Evolutionary conservation across 306 rosid genomes (phyloP).

Genomic region (Mimosa bimucronata): DNA sequence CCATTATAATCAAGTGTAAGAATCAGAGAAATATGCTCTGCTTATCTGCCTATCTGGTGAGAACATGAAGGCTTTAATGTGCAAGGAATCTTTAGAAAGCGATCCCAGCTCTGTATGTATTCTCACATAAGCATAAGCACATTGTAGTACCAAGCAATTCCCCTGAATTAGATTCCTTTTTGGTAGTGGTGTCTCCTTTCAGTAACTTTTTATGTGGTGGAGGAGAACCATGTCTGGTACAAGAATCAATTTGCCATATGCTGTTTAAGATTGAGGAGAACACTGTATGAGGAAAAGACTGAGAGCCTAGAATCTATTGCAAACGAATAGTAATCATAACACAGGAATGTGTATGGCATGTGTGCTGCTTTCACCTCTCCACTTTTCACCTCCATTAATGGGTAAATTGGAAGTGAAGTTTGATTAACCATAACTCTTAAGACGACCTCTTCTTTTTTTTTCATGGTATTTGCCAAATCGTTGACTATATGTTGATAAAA

Average conservation of each 20-base stretch:
- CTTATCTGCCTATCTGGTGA: constrained; percentile 29
- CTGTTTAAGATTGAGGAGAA: background rate
- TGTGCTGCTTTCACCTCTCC: constrained; percentile 19
- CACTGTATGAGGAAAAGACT: background rate
- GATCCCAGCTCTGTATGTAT: constrained; percentile 33
- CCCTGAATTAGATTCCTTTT: constrained; percentile 47
- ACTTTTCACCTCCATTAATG: constrained; percentile 12
- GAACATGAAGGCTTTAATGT: constrained; percentile 31
- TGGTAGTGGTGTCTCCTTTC: constrained; percentile 32
- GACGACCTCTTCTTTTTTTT: background rate
- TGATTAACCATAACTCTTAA: background rate
- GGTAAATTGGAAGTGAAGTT: background rate
- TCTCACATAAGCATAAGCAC: constrained; percentile 26
- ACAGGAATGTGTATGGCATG: constrained; percentile 15
- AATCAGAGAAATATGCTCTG: background rate
- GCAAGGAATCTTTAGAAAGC: constrained; percentile 39
- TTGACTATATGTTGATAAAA: constrained; percentile 8
- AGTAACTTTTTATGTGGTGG: constrained; percentile 22
- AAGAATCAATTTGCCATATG: constrained; percentile 34
- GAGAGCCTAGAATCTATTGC: background rate
- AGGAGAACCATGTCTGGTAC: constrained; percentile 22
- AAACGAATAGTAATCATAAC: constrained; percentile 21
- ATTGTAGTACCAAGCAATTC: constrained; percentile 21
- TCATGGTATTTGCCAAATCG: background rate
- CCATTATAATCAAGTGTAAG: background rate